Evolutionary conservation across 768 basidiomycete genomes (phyloP), one percentile per base, ranked within the genome.

Genomic region (Scleroderma bovista): DNA sequence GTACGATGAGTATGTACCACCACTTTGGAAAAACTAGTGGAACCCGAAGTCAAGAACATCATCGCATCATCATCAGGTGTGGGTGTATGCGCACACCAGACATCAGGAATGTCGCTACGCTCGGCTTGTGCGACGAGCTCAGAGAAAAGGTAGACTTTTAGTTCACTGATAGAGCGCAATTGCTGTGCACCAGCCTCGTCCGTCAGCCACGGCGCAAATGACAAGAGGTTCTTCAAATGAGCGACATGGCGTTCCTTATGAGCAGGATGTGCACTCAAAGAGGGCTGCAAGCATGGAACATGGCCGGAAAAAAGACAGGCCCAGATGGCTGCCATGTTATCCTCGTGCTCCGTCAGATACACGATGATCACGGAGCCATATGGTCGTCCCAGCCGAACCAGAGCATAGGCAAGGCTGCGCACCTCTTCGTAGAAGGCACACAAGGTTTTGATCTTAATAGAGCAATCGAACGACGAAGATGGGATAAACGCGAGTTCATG

Each of bases 1-100:
- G 71, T 71, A 2, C 65, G 64, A 49, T 75, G 74, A 1, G 66
- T 65, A 48, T 74, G 63, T 3, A 63, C 65, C 32, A 71, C 74
- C 0, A 63, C 74, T 56, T 73, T 75, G n/a, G 74, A 71, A 48
- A 74, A 72, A 1, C 73, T 74, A 5, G 73, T 74, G 0, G 73
- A 75, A 0, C 73, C 73, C 6, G 73, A 73, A 2, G 73, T 75
- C 54, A 75, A 53, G 56, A 68, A 68, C 3, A 66, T 54, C 33
- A 66, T 62, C 4, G 66, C 66, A 13, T 66, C 66, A n/a, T 66
- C 57, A 33, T 66, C 66, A n/a, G 60, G 44, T 31, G 53, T 51
- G 8, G 60, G 54, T 56, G 15, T 42, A 54, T 44, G 39, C 60
- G 66, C 37, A 57, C 50, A 29, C 26, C 26, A 8, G 46, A 54